Conservation (phyloP, 176 grass and related monocot species). For the Poa pratensis region DNA sequence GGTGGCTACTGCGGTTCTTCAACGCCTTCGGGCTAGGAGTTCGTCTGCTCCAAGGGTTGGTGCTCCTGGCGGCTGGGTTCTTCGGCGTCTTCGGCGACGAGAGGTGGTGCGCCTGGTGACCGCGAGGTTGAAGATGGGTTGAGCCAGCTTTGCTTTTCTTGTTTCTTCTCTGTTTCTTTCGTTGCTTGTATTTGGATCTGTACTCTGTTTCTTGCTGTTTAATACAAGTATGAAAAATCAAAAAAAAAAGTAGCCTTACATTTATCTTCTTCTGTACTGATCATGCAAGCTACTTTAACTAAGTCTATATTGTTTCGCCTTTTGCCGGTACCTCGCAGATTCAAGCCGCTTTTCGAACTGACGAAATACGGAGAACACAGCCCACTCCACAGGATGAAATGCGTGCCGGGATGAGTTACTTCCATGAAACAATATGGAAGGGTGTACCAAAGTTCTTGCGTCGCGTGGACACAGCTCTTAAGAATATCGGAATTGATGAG, state of each 20-base stretch:
- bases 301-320: not conserved
- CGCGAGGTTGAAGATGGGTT: too few relatives aligned
- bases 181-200: too few relatives aligned
- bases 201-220: too few relatives aligned
- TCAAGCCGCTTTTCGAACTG: conserved; percentile 86
- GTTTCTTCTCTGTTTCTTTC: too few relatives aligned
- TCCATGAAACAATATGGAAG: conserved; percentile 93
- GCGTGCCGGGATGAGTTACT: conserved; percentile 93
- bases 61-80: too few relatives aligned
- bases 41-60: too few relatives aligned
- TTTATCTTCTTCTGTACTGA: not conserved
- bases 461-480: conserved; percentile 79
- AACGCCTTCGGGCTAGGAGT: too few relatives aligned
- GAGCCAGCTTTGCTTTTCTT: too few relatives aligned
- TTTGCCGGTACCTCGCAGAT: conserved; percentile 51
- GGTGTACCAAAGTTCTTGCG: conserved; percentile 93
- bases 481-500: conserved; percentile 84
- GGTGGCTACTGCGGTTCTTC: too few relatives aligned
- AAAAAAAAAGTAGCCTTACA: not conserved
- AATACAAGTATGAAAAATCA: too few relatives aligned
- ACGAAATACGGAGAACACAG: conserved; percentile 73
- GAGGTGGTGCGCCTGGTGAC: too few relatives aligned
- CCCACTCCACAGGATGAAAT: conserved; percentile 93
- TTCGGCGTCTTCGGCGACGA: too few relatives aligned
- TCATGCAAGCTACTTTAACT: not conserved